phyloP scores from a whole-genome alignment of 2,329 filamentous ascomycete genomes.

The Orbilia blumenaviensis region DNA sequence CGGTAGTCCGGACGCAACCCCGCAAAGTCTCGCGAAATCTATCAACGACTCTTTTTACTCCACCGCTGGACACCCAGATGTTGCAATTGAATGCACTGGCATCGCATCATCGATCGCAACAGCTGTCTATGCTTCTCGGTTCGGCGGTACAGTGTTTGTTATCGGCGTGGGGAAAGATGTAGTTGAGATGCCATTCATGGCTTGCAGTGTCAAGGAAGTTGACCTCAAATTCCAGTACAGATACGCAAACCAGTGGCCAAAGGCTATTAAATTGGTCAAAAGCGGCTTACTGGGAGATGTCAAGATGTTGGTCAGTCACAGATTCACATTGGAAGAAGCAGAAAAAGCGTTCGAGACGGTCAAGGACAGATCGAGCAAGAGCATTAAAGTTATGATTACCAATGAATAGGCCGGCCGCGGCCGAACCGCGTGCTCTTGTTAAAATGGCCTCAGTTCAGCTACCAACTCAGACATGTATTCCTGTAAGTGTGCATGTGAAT shows the following conservation, averaged over 20 bases:
- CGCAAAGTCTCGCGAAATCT: conserved; percentile 77
- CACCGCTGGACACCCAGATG: conserved; percentile 79
- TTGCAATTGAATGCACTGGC: conserved; percentile 92
- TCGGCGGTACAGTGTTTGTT: conserved; percentile 96
- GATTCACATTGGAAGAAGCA: conserved; percentile 84
- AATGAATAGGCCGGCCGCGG: conserved; percentile 61
- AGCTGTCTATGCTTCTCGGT: conserved; percentile 89
- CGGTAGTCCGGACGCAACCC: conserved; percentile 62
- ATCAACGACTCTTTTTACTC: conserved; percentile 69
- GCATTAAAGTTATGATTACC: conserved; percentile 98
- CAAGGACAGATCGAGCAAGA: conserved; percentile 84
- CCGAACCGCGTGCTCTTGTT: not conserved
- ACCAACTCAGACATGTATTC: conserved; percentile 30
- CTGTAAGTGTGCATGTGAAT: conserved; percentile 17
- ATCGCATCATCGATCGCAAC: conserved; percentile 87
- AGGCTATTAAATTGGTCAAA: conserved; percentile 86
- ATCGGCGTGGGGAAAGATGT: conserved; percentile 95
- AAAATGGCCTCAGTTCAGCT: not conserved
- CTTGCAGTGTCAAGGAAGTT: conserved; percentile 86
- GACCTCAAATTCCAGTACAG: conserved; percentile 97
- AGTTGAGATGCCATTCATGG: conserved; percentile 95
- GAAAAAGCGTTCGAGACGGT: conserved; percentile 89
- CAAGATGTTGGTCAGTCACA: conserved; percentile 84
- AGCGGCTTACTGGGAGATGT: conserved; percentile 76
- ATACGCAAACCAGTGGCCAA: conserved; percentile 83